Conservation (phyloP, 1,284 basidiomycete genomes). For the Chondrostereum purpureum region DNA sequence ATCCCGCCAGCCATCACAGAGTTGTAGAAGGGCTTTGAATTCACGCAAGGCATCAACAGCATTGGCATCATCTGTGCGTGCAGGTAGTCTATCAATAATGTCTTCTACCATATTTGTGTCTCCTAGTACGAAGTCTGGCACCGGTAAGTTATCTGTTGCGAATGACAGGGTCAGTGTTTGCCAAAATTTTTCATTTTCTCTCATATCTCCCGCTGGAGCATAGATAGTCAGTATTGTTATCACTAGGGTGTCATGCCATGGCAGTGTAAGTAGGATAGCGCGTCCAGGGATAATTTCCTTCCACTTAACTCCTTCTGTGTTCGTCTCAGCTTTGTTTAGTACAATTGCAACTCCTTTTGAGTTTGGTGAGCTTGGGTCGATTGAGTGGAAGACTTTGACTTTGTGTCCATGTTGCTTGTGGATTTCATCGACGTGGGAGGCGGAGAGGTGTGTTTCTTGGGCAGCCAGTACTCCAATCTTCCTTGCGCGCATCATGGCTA, state of each 20-base stretch:
- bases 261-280: slow-evolving; percentile 7
- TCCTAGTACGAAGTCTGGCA: slow-evolving; percentile 5
- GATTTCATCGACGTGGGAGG: not conserved
- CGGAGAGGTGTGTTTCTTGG: slow-evolving; percentile 11
- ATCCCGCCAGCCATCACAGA: not conserved
- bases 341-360: slow-evolving; percentile 7
- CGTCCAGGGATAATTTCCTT: slow-evolving; percentile 8
- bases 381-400: slow-evolving; percentile 6
- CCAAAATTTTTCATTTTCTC: slow-evolving; percentile 3
- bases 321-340: slow-evolving; percentile 3
- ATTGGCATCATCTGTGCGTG: not conserved
- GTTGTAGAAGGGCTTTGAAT: not conserved
- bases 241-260: slow-evolving; percentile 8
- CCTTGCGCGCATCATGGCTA: slow-evolving; percentile 8
- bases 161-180: not conserved
- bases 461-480: slow-evolving; percentile 6
- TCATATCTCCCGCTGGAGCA: slow-evolving; percentile 6
- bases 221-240: slow-evolving; percentile 10
- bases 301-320: not conserved
- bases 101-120: slow-evolving; percentile 8
- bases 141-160: not conserved
- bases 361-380: slow-evolving; percentile 8
- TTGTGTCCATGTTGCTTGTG: slow-evolving; percentile 3
- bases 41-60: not conserved
- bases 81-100: not conserved